A percentile compares a stretch with the other conserved stretches of the same genome.
Evolutionary conservation across 2,329 filamentous ascomycete species (phyloP).

Genomic region (Incumbomyces lentus): DNA sequence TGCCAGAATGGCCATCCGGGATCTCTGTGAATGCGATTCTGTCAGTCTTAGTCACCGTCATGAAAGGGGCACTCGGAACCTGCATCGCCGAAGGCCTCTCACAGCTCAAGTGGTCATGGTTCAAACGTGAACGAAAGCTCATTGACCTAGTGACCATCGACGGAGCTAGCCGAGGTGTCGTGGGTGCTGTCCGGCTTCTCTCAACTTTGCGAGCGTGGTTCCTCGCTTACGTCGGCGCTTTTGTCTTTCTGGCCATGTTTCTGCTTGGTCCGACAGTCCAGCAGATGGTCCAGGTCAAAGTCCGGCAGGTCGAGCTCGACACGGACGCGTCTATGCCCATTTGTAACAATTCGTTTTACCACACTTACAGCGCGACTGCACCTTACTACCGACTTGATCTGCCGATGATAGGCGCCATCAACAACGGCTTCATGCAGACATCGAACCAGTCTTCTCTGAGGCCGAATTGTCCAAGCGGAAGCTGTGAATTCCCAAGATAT

Average conservation of each 20-base stretch:
- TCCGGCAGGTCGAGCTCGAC: conserved; percentile 12
- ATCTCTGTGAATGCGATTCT: conserved; percentile 27
- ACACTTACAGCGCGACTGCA: conserved; percentile 10
- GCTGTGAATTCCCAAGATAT: conserved; percentile 25
- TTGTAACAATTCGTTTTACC: conserved; percentile 7
- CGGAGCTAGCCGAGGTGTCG: conserved; percentile 25
- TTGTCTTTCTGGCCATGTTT: conserved; percentile 22
- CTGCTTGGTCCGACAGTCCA: conserved; percentile 26
- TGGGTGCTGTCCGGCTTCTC: conserved; percentile 24
- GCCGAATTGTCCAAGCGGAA: conserved; percentile 25
- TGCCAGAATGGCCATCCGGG: conserved; percentile 24
- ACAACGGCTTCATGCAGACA: conserved; percentile 23
- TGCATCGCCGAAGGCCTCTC: conserved; percentile 24
- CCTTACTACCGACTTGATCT: conserved; percentile 21
- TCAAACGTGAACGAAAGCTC: conserved; percentile 21
- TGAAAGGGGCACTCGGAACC: conserved; percentile 25
- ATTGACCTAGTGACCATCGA: conserved; percentile 26
- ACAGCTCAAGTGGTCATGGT: conserved; percentile 30
- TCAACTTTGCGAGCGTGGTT: conserved; percentile 22
- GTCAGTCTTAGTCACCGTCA: conserved; percentile 23
- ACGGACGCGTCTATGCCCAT: conserved; percentile 1
- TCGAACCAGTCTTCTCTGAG: conserved; percentile 2
- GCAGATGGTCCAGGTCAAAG: conserved; percentile 21
- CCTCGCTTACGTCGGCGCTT: conserved; percentile 23
- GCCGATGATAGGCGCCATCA: conserved; percentile 23